Evolutionary conservation across 2,329 filamentous ascomycete genomes (phyloP).

Genomic region (Stromatinia cepivora): DNA sequence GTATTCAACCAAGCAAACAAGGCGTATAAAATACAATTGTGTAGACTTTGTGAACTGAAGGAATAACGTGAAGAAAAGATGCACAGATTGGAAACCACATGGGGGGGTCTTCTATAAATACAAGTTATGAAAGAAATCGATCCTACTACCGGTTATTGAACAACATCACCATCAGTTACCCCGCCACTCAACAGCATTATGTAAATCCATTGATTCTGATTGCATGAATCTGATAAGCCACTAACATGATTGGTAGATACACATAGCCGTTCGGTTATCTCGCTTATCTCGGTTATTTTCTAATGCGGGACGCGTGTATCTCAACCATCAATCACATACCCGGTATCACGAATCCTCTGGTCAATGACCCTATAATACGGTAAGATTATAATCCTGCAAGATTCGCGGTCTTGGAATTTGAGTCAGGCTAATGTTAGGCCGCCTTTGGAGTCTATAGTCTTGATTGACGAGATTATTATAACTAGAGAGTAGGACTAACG

Average conservation of each 20-base stretch:
- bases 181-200: neutral
- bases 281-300: neutral
- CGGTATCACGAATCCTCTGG: neutral
- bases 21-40: no score
- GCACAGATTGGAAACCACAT: neutral
- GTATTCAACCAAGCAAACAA: neutral
- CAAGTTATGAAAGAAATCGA: neutral
- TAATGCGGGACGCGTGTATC: neutral
- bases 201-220: neutral
- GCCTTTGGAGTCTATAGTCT: no score
- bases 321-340: neutral
- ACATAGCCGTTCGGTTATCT: neutral
- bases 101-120: neutral
- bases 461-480: no score
- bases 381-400: no score
- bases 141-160: neutral
- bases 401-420: no score
- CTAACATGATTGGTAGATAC: constrained; percentile 1
- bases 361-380: no score
- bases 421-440: no score
- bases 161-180: neutral
- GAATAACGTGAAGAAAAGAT: neutral
- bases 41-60: neutral
- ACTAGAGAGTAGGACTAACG: no score
- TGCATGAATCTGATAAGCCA: neutral